These are phyloP conservation scores for Boletus holoroseus DNA, from an alignment of 1,284 basidiomycete species.

Conservation along the genomic window DNA sequence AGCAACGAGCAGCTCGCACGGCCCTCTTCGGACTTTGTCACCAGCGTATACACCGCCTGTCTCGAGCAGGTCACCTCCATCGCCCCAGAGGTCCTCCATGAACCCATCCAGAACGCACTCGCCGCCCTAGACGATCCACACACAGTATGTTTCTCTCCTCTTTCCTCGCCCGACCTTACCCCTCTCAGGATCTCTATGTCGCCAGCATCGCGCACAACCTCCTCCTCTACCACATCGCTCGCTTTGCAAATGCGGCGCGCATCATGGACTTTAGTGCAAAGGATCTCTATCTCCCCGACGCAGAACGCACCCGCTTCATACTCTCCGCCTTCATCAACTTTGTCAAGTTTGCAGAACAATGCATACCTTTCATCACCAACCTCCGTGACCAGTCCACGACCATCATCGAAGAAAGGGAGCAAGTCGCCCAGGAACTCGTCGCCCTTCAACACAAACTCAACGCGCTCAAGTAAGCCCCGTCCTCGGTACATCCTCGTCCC, in stretches of 20 bases:
- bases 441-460: conserved; percentile 53
- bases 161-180: neutral
- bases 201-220: conserved; percentile 55
- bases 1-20: conserved; percentile 64
- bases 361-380: conserved; percentile 52
- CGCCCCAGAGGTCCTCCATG: conserved; percentile 53
- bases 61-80: conserved; percentile 68
- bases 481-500: neutral
- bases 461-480: conserved; percentile 53
- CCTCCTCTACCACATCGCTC: conserved; percentile 63
- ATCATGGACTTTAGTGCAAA: conserved; percentile 71
- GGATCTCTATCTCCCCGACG: conserved; percentile 70
- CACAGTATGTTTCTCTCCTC: conserved; percentile 39
- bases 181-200: conserved; percentile 55
- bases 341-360: conserved; percentile 81
- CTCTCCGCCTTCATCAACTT: conserved; percentile 91
- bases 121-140: conserved; percentile 48
- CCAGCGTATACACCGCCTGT: conserved; percentile 61
- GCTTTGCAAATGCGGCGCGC: conserved; percentile 68
- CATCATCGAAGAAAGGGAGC: conserved; percentile 52
- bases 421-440: conserved; percentile 46
- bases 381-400: conserved; percentile 57
- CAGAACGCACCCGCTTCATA: conserved; percentile 63
- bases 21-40: conserved; percentile 67
- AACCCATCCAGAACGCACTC: conserved; percentile 54